Percentiles rank a stretch among this genome's conserved stretches.
phyloP scores from a whole-genome alignment of 2,329 filamentous ascomycete species.

The Fusarium sp. region DNA sequence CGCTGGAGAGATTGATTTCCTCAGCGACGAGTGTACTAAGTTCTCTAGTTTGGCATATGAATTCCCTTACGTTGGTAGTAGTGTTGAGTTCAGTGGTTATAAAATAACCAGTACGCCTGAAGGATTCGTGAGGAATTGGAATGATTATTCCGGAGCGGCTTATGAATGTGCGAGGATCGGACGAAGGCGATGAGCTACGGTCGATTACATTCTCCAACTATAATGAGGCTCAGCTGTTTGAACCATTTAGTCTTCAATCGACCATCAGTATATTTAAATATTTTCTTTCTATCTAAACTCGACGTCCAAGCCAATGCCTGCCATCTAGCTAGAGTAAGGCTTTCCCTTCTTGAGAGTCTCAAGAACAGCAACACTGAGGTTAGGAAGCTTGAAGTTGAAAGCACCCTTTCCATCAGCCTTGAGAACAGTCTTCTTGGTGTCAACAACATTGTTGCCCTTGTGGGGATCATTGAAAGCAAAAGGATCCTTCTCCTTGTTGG shows the following conservation, averaged over 20 bases:
- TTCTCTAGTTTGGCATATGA: background rate
- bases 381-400: constrained; percentile 61
- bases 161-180: background rate
- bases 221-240: fast-evolving
- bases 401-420: constrained; percentile 54
- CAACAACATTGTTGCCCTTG: constrained; percentile 58
- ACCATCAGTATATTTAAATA: fast-evolving
- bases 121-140: fast-evolving
- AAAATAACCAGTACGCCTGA: too few species aligned
- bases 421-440: constrained; percentile 50
- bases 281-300: background rate
- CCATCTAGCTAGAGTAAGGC: background rate
- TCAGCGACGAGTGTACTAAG: background rate
- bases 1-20: background rate
- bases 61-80: fast-evolving
- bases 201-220: fast-evolving
- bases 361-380: constrained; percentile 64
- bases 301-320: fast-evolving
- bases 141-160: background rate
- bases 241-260: background rate
- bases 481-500: constrained; percentile 50
- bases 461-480: constrained; percentile 55
- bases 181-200: background rate
- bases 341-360: constrained; percentile 48
- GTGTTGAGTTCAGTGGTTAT: fast-evolving